Conservation (phyloP, 148 eudicot genomes). For the Cornus suecica region DNA sequence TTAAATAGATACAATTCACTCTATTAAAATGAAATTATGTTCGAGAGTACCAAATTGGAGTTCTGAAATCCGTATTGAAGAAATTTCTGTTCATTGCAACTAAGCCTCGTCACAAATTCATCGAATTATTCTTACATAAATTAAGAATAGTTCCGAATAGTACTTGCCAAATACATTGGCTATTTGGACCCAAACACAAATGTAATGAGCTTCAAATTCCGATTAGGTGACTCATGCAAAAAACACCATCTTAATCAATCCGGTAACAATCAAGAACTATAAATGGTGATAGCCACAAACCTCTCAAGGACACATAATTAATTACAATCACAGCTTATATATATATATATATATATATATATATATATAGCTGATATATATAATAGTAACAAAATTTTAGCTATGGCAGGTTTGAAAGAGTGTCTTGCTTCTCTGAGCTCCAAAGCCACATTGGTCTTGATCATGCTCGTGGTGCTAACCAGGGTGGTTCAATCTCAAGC, state of each 20-base stretch:
- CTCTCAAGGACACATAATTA: background rate
- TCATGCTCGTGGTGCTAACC: constrained; percentile 18
- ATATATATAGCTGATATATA: too few species aligned
- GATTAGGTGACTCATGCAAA: constrained; percentile 34
- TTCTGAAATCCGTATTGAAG: too few species aligned
- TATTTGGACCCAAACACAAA: constrained; percentile 12
- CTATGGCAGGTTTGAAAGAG: constrained; percentile 25
- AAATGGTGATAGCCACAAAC: constrained; percentile 9
- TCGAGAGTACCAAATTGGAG: too few species aligned
- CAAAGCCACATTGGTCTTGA: constrained; percentile 4
- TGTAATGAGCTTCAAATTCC: constrained; percentile 19
- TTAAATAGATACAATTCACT: too few species aligned
- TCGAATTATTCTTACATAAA: too few species aligned
- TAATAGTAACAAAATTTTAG: background rate
- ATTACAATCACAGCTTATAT: background rate
- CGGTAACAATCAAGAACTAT: background rate
- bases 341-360: too few species aligned
- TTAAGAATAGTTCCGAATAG: too few species aligned
- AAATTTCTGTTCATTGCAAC: too few species aligned
- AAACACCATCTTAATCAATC: background rate
- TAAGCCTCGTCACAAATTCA: too few species aligned
- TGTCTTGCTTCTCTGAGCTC: constrained; percentile 12
- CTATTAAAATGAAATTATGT: too few species aligned
- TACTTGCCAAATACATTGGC: too few species aligned
- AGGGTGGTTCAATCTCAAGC: constrained; percentile 14